phyloP scores from a whole-genome alignment of 345 rosid species.

The Linum trigynum region DNA sequence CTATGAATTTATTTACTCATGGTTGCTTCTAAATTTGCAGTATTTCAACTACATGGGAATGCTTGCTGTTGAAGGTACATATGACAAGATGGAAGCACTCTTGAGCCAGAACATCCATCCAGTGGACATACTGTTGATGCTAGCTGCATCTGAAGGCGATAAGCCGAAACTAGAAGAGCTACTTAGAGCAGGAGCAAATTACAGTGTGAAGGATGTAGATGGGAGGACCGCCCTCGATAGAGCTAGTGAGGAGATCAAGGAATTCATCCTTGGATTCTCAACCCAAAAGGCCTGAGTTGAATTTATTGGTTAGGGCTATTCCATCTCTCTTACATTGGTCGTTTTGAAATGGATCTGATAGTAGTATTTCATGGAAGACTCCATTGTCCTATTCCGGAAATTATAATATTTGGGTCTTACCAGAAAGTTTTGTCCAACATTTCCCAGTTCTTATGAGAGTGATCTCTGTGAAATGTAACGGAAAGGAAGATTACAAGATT shows the following conservation, averaged over 20 bases:
- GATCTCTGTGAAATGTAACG: too few species aligned
- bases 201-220: constrained; percentile 52
- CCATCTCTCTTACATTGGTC: too few species aligned
- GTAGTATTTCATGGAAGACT: too few species aligned
- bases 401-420: too few species aligned
- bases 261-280: constrained; percentile 49
- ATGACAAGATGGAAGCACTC: constrained; percentile 87
- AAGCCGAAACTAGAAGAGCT: constrained; percentile 79
- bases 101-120: constrained; percentile 68
- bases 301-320: too few species aligned
- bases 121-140: constrained; percentile 62
- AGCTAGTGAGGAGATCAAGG: constrained; percentile 51
- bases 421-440: too few species aligned
- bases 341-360: too few species aligned
- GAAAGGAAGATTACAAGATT: too few species aligned
- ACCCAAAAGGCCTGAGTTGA: constrained; percentile 49
- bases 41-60: constrained; percentile 96
- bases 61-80: constrained; percentile 88
- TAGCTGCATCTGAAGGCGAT: constrained; percentile 88
- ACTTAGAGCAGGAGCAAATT: constrained; percentile 67
- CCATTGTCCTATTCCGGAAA: too few species aligned
- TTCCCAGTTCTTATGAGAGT: too few species aligned
- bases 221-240: constrained; percentile 72
- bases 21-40: constrained; percentile 25
- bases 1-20: not conserved